These are phyloP conservation scores for Cytospora paraplurivora DNA, from an alignment of 2,329 filamentous ascomycete species.

Conservation along the genomic window DNA sequence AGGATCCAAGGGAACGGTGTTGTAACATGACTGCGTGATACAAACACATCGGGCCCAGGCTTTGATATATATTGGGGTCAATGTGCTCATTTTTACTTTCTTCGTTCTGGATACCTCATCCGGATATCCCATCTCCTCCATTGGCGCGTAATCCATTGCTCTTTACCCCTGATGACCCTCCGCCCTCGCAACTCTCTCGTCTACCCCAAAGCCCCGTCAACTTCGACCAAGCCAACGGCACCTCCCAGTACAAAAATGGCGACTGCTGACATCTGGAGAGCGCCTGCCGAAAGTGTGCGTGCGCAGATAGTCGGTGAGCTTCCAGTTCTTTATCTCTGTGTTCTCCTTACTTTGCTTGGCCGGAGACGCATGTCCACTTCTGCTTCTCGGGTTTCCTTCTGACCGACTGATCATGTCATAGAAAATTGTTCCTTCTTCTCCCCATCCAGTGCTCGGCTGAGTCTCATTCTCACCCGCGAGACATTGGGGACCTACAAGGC, in stretches of 20 bases:
- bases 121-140: not conserved
- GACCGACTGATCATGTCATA: conserved; percentile 12
- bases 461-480: conserved; percentile 35
- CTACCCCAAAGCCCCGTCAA: conserved; percentile 9
- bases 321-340: not conserved
- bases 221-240: conserved; percentile 8
- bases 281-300: conserved; percentile 13
- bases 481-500: conserved; percentile 34
- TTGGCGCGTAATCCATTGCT: not conserved
- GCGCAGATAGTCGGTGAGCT: conserved; percentile 25
- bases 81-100: conserved; percentile 19
- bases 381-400: conserved; percentile 5
- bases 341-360: not conserved
- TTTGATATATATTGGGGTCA: conserved; percentile 15
- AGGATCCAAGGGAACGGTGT: not conserved
- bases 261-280: conserved; percentile 11
- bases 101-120: not conserved
- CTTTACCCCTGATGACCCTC: conserved; percentile 22
- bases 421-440: conserved; percentile 38
- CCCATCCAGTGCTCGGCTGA: conserved; percentile 27
- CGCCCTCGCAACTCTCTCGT: conserved; percentile 13
- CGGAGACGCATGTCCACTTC: not conserved
- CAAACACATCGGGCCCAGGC: not conserved
- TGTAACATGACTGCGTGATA: not conserved
- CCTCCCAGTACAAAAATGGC: conserved; percentile 3